Percentiles rank a stretch among this genome's conserved stretches.
Evolutionary conservation across 768 basidiomycete species (phyloP).

Genomic region (Lactifluus pinguis): DNA sequence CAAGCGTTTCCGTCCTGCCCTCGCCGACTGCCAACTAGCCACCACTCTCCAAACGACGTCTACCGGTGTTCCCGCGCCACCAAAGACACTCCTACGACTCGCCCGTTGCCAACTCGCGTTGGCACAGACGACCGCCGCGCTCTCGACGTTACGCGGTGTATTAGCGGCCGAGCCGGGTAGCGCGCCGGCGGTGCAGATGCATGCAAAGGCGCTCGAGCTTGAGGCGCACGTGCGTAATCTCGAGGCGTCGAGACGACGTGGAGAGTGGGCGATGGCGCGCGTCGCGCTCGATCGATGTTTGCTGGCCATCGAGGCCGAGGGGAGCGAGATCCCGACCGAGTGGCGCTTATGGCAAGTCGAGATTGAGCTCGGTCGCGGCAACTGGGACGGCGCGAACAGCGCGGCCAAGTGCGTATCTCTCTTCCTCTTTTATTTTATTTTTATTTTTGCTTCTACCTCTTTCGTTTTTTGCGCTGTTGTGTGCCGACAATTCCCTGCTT

Average conservation of each 20-base stretch:
- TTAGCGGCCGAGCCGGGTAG: conserved; percentile 25
- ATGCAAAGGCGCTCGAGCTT: conserved; percentile 50
- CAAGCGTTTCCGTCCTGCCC: conserved; percentile 65
- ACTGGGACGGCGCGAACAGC: conserved; percentile 62
- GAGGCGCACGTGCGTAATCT: conserved; percentile 60
- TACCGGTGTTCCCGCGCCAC: conserved; percentile 32
- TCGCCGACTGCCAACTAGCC: conserved; percentile 74
- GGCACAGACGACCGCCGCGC: conserved; percentile 57
- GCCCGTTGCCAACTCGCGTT: conserved; percentile 79
- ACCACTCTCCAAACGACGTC: conserved; percentile 45
- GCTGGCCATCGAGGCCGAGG: conserved; percentile 65
- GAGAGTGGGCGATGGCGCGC: conserved; percentile 71
- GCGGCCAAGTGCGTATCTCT: conserved; percentile 60
- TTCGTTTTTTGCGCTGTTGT: background rate
- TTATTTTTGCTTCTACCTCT: background rate
- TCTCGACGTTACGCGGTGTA: conserved; percentile 54
- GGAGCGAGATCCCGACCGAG: conserved; percentile 62
- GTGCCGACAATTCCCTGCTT: background rate
- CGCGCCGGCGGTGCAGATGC: conserved; percentile 34
- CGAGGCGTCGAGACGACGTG: conserved; percentile 42
- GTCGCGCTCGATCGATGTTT: conserved; percentile 74
- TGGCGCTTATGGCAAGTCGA: conserved; percentile 80
- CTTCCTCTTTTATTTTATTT: background rate
- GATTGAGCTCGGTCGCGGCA: conserved; percentile 60
- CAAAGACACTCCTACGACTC: conserved; percentile 76